These are phyloP conservation scores for Lactifluus volemus DNA, from an alignment of 768 basidiomycete species.

Conservation along the genomic window DNA sequence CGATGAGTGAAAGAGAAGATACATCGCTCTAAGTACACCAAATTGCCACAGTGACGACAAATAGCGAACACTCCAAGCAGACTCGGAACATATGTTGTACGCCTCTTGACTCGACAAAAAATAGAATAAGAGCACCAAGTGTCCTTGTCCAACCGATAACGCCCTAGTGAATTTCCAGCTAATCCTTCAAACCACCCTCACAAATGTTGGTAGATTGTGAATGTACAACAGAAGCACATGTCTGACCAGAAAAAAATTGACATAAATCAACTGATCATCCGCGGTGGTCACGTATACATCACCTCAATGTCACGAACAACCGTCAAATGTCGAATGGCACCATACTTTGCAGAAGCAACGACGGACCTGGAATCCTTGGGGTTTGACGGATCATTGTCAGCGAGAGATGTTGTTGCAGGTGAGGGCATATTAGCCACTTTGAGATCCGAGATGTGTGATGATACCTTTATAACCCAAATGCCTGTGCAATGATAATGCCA, in stretches of 20 bases:
- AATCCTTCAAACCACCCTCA: background rate
- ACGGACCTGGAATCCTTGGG: background rate
- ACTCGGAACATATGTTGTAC: background rate
- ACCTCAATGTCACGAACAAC: background rate
- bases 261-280: background rate
- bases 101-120: background rate
- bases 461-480: conserved; percentile 11
- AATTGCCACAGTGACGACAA: background rate
- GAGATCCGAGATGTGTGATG: background rate
- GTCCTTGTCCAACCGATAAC: background rate
- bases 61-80: background rate
- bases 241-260: background rate
- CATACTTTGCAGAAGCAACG: conserved; percentile 3
- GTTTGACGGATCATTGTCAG: background rate
- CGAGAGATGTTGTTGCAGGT: background rate
- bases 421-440: background rate
- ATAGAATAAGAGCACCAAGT: background rate
- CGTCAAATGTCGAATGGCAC: background rate
- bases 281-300: background rate
- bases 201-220: background rate
- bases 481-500: conserved; percentile 5
- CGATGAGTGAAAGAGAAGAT: background rate
- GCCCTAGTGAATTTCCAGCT: background rate
- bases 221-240: background rate
- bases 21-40: background rate